Conservation (phyloP, 768 basidiomycete species). For the Phallus indusiatus region DNA sequence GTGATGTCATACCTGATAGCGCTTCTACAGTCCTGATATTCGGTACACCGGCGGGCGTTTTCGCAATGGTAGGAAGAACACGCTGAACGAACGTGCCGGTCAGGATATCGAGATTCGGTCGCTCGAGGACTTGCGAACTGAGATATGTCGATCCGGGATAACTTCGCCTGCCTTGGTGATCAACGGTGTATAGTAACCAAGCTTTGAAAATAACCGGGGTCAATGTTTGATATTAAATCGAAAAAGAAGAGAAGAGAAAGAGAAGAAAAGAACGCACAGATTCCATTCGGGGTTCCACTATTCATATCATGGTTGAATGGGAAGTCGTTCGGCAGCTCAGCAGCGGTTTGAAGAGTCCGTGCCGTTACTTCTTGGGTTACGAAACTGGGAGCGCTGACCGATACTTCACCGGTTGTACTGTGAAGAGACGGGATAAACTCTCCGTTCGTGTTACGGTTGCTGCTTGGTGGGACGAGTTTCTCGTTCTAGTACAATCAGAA, state of each 20-base stretch:
- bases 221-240: no score
- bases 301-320: slow-evolving; percentile 34
- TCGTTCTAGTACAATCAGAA: not conserved
- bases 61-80: not conserved
- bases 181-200: slow-evolving; percentile 22
- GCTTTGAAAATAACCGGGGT: slow-evolving; percentile 15
- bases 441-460: not conserved
- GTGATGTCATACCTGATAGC: not conserved
- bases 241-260: no score
- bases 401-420: slow-evolving; percentile 18
- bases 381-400: slow-evolving; percentile 24
- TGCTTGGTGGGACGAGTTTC: not conserved
- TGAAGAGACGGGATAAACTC: not conserved
- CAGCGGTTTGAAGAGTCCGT: slow-evolving; percentile 18
- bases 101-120: slow-evolving; percentile 29
- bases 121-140: slow-evolving; percentile 15
- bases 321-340: slow-evolving; percentile 28
- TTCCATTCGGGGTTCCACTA: slow-evolving; percentile 31
- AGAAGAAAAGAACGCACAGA: slow-evolving; percentile 30
- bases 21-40: not conserved
- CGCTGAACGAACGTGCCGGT: slow-evolving; percentile 13
- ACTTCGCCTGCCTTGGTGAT: slow-evolving; percentile 20
- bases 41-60: not conserved
- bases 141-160: slow-evolving; percentile 28
- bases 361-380: not conserved